These are phyloP conservation scores for Arctium minus DNA, from an alignment of 129 eudicot species.

Conservation along the genomic window DNA sequence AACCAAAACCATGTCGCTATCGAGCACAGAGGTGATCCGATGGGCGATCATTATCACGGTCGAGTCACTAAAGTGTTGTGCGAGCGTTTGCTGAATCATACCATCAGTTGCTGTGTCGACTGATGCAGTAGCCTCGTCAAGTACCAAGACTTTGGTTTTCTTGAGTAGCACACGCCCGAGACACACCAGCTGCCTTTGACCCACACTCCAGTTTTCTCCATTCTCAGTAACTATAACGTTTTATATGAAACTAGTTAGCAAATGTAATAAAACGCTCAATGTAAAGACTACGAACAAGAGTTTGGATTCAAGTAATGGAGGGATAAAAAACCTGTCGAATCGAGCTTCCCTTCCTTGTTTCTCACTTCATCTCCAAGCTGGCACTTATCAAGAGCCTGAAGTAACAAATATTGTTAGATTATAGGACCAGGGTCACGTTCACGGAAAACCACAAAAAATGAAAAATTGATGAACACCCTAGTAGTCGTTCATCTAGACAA, in stretches of 20 bases:
- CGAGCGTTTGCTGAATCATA: constrained; percentile 71
- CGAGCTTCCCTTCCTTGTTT: constrained; percentile 72
- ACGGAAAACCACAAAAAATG: neutral
- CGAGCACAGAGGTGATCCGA: constrained; percentile 76
- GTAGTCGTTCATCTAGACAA: neutral
- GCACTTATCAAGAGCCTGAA: constrained; percentile 81
- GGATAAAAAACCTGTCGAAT: constrained; percentile 55
- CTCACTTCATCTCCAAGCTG: constrained; percentile 92
- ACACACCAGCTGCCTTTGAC: constrained; percentile 71
- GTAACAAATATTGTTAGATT: constrained; percentile 5
- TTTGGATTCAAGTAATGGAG: neutral
- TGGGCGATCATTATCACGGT: constrained; percentile 84
- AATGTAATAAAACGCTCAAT: neutral
- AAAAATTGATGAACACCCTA: neutral
- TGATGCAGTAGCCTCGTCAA: constrained; percentile 90
- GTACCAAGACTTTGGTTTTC: constrained; percentile 64
- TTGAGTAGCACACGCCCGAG: constrained; percentile 83
- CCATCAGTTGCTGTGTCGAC: constrained; percentile 94
- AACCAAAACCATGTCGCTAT: constrained; percentile 73
- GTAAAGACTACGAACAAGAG: neutral
- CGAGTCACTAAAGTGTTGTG: constrained; percentile 54
- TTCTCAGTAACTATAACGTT: constrained; percentile 38
- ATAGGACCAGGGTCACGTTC: neutral
- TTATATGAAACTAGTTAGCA: neutral
- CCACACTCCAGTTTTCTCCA: constrained; percentile 87